Evolutionary conservation across 352 stramenopile species (phyloP).

Genomic region (Saprolegnia diclina): DNA sequence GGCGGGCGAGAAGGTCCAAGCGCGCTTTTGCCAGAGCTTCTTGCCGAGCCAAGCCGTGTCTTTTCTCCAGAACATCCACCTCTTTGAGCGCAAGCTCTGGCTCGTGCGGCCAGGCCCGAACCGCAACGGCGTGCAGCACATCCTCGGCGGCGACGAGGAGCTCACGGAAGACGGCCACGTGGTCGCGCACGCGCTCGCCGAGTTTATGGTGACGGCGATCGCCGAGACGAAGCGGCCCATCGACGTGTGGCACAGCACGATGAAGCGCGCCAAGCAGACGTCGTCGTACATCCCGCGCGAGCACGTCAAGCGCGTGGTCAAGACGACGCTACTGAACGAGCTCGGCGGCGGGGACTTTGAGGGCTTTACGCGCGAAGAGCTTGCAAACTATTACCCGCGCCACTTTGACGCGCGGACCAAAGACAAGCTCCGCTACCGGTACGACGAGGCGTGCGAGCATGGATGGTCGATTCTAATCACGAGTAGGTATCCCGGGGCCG

Average conservation of each 20-base stretch:
- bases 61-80: conserved; percentile 87
- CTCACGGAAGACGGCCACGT: conserved; percentile 70
- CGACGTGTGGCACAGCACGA: conserved; percentile 72
- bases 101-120: conserved; percentile 83
- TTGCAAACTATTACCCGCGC: conserved; percentile 78
- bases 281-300: conserved; percentile 52
- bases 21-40: conserved; percentile 80
- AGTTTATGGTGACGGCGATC: conserved; percentile 78
- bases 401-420: conserved; percentile 77
- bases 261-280: conserved; percentile 78
- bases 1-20: conserved; percentile 88
- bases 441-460: conserved; percentile 27
- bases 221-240: conserved; percentile 51
- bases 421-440: conserved; percentile 89
- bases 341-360: conserved; percentile 88
- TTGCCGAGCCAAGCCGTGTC: conserved; percentile 84
- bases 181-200: conserved; percentile 74
- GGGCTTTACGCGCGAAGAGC: conserved; percentile 81
- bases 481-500: conserved; percentile 72
- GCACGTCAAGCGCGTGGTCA: conserved; percentile 71
- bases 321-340: conserved; percentile 89
- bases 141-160: conserved; percentile 76
- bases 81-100: conserved; percentile 86
- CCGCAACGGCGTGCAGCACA: conserved; percentile 65
- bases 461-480: conserved; percentile 5